Base-by-base conservation (phyloP, 2,329 filamentous ascomycete genomes). In the Aspergillus uvarum region DNA sequence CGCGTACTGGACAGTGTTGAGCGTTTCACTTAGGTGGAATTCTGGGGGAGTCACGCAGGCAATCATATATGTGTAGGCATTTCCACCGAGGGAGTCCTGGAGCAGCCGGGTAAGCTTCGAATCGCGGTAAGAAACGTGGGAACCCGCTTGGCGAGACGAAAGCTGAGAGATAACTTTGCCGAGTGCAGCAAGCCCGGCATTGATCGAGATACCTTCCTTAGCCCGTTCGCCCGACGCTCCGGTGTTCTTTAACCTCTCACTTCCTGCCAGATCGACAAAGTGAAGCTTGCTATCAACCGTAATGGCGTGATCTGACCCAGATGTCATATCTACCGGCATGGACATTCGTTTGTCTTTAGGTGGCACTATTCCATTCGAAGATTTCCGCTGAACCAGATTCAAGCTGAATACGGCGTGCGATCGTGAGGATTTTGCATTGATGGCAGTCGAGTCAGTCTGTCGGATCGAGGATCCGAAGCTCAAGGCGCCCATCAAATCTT, bases 31-130 rank as follows among this genome's bases (percentile, higher is more conserved):
- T 49, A 99, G 82, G 74, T 99, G 95, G 73, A 99, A 99, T 74
- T 97, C 93, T 14, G 94, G 92, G 0, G 93, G 94, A 1, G 94
- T 99, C 31, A 99, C 93, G 77, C 95, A 99, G 8, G 95, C 95
- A 78, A 99, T 95, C 95, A 99, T 98, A 79, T 98, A 99, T 0
- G 95, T 99, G 73, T 97, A 96, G 38, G 95, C 95, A 73, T 96
- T 98, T 4, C 95, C 95, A 59, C 95, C 95, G 5, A 99, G 83
- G 0, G 95, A 99, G 77, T 99, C 95, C 80, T 99, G 95, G 19
- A 99, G 85, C 24, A 99, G 83, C 61, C 95, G 89, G 11, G 95
- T 99, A 68, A 99, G 87, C 74, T 92, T 93, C n/a, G 95, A 98
- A 78, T 99, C 95, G 65, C 95, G 91, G 75, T 99, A 99, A 2